These are phyloP conservation scores for Mycena indigotica DNA, from an alignment of 768 basidiomycete genomes.

Conservation along the genomic window DNA sequence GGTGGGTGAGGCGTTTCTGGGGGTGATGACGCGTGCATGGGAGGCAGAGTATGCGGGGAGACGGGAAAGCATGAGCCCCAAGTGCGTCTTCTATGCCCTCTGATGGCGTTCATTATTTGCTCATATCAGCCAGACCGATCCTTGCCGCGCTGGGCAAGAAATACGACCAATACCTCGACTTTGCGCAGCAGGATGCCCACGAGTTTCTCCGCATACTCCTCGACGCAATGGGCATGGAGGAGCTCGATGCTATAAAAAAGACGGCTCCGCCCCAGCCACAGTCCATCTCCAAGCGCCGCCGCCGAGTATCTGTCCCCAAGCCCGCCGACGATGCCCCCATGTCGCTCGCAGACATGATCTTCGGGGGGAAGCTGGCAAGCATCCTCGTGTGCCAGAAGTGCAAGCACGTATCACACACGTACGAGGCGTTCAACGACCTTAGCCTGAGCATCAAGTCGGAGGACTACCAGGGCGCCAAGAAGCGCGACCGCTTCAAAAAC, in stretches of 20 bases:
- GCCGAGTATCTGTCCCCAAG: constrained; percentile 26
- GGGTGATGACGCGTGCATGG: constrained; percentile 65
- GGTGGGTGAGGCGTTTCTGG: constrained; percentile 68
- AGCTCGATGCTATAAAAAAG: constrained; percentile 86
- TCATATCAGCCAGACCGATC: constrained; percentile 57
- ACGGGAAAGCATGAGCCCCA: constrained; percentile 63
- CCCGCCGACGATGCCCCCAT: constrained; percentile 50
- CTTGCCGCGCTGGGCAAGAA: constrained; percentile 74
- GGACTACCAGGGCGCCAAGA: constrained; percentile 71
- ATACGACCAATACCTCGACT: constrained; percentile 93
- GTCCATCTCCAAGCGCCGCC: constrained; percentile 40
- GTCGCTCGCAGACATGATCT: constrained; percentile 87
- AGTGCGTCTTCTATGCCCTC: constrained; percentile 44
- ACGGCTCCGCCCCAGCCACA: constrained; percentile 52
- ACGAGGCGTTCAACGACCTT: constrained; percentile 94
- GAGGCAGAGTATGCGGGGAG: constrained; percentile 52
- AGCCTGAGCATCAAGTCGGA: constrained; percentile 86
- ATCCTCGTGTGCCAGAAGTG: constrained; percentile 94
- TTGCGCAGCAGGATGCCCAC: constrained; percentile 95
- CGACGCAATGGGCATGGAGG: constrained; percentile 94
- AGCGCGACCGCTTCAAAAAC: constrained; percentile 75
- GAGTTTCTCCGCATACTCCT: constrained; percentile 88
- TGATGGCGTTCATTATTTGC: constrained; percentile 5
- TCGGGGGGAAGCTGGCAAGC: constrained; percentile 85
- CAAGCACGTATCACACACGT: constrained; percentile 89